Percentiles rank a stretch among this genome's conserved stretches.
phyloP scores from a whole-genome alignment of 805 yeast species.

The Metschnikowia similis region DNA sequence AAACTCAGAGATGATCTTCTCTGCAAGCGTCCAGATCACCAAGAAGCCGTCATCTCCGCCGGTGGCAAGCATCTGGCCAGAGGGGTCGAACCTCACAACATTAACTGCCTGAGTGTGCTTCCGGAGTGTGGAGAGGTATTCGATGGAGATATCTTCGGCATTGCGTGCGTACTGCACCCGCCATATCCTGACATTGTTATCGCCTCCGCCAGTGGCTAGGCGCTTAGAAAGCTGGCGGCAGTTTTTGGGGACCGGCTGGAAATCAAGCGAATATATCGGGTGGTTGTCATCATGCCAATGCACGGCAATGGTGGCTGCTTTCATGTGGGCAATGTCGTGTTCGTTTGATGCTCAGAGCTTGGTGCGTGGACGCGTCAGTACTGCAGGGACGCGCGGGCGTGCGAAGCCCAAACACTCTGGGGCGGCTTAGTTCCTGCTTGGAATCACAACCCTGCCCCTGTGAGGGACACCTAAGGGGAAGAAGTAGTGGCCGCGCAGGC shows the following conservation, averaged over 20 bases:
- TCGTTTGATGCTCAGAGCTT: not conserved
- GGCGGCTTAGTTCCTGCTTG: no score
- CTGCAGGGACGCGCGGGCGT: not conserved
- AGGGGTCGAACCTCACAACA: constrained; percentile 73
- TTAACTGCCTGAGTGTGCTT: constrained; percentile 96
- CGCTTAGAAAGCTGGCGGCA: constrained; percentile 26
- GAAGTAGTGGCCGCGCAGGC: no score
- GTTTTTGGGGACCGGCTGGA: constrained; percentile 43
- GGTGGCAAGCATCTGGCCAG: constrained; percentile 70
- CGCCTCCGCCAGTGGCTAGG: constrained; percentile 92
- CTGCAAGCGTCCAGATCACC: constrained; percentile 68
- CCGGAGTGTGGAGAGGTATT: constrained; percentile 72
- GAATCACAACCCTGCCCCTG: no score
- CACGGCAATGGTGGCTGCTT: constrained; percentile 47
- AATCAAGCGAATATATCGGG: constrained; percentile 66
- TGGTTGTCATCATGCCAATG: constrained; percentile 75
- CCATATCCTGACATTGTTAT: constrained; percentile 76
- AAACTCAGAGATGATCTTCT: constrained; percentile 52
- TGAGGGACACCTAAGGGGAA: no score
- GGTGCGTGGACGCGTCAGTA: not conserved
- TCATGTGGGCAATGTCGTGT: constrained; percentile 20
- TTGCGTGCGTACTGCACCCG: constrained; percentile 11
- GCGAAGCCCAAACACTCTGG: not conserved
- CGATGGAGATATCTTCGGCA: constrained; percentile 38
- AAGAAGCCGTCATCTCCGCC: constrained; percentile 96